Evolutionary conservation across 371 early-diverging fungal species (phyloP), one percentile per base, ranked within the genome.

Genomic region (Hamiltosporidium magnivora): DNA sequence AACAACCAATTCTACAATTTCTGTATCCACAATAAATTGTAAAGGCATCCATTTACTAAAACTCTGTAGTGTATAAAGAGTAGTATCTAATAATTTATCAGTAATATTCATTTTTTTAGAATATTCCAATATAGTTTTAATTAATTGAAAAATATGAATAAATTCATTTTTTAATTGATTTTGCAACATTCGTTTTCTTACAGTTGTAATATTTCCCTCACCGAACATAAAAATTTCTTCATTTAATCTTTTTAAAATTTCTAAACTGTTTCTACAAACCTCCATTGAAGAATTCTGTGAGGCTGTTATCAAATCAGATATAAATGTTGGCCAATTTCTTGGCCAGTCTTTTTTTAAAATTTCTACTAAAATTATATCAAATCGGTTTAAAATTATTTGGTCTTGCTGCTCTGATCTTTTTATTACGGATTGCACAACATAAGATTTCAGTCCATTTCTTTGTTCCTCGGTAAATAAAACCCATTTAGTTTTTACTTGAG

Each of bases 291-390:
- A 86, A 75, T 88, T 87, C 78, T 91, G 90, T 3, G 78, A 75
- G 6, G 92, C 89, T n/a, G 80, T 80, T 14, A 99, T 90, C 70
- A 99, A 88, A 78, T 98, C 98, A 37, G 92, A 88, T 69, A 99
- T 94, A 78, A 99, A 96, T 14, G 85, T 85, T 1, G 98, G 97
- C 96, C 97, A 99, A 74, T 93, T 90, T 67, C 90, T 88, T 12
- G 98, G 98, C 98, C 98, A 99, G 77, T 99, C 99, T 80, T 95
- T 93, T 81, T 99, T 99, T 67, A 96, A 83, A 56, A 99, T 91
- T 88, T 92, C 81, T 40, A 71, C 68, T 54, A 75, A 71, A 54
- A 77, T 67, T 41, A 58, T 54, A 64, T 78, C 79, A 40, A 79
- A 67, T 46, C 80, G 79, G n/a, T 73, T 70, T 25, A 79, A 69